A percentile compares a stretch with the other conserved stretches of the same genome.
Conservation (phyloP, 192 early-diverging fungal species). For the Gryganskiella cystojenkinii region DNA sequence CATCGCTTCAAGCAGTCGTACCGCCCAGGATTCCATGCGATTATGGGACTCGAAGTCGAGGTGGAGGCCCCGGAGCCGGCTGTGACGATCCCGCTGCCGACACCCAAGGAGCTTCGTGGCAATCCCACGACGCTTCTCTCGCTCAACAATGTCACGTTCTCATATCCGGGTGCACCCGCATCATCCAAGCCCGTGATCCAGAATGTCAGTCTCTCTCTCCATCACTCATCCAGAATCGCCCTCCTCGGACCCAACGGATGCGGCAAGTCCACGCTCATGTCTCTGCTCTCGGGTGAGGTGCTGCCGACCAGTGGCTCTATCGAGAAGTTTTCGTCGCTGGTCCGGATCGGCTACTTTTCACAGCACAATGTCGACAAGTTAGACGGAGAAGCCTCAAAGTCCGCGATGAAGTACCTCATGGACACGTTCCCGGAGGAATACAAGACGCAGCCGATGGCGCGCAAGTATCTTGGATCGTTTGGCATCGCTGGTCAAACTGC, state of each 20-base stretch:
- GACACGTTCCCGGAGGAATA: conserved; percentile 48
- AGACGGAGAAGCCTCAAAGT: conserved; percentile 48
- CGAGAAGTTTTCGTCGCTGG: conserved; percentile 63
- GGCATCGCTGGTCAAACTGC: conserved; percentile 76
- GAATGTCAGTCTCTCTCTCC: conserved; percentile 77
- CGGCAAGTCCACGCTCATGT: conserved; percentile 87
- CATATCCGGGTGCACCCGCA: conserved; percentile 70
- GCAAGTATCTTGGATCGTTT: conserved; percentile 82
- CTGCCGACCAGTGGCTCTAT: conserved; percentile 73
- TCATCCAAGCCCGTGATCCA: conserved; percentile 57
- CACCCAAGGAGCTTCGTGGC: conserved; percentile 65
- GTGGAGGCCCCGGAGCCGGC: conserved; percentile 28
- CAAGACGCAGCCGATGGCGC: conserved; percentile 44
- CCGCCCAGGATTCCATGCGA: conserved; percentile 63
- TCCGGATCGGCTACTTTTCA: conserved; percentile 83
- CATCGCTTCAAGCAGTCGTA: conserved; percentile 75
- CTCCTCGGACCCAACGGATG: conserved; percentile 88
- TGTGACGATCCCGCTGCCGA: conserved; percentile 70
- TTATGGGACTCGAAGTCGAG: conserved; percentile 22
- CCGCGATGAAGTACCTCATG: conserved; percentile 41
- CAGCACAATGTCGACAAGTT: conserved; percentile 86
- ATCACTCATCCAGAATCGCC: conserved; percentile 74
- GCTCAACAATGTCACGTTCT: conserved; percentile 72
- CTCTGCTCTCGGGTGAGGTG: conserved; percentile 73
- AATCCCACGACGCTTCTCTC: conserved; percentile 77